A percentile compares a stretch with the other conserved stretches of the same genome.
Evolutionary conservation across 176 grass and related monocot species (phyloP).

Genomic region (Phoenix dactylifera): DNA sequence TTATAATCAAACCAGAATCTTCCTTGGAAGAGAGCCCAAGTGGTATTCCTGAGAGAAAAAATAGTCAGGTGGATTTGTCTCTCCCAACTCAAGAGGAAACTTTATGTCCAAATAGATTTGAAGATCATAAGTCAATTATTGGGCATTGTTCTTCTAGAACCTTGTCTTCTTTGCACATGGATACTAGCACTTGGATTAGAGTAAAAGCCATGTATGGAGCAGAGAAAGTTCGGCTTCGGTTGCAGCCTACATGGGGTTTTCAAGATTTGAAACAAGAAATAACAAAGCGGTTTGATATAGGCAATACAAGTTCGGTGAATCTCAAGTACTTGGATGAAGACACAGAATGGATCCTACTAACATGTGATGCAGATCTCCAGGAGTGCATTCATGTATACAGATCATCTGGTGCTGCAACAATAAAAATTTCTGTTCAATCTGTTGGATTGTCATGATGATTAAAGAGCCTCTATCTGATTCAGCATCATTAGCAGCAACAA

Average conservation of each 20-base stretch:
- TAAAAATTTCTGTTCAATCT: conserved; percentile 55
- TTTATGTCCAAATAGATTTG: conserved; percentile 23
- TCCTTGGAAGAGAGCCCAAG: conserved; percentile 20
- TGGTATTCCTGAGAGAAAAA: conserved; percentile 38
- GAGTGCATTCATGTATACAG: conserved; percentile 84
- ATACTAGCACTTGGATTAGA: conserved; percentile 42
- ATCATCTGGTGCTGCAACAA: conserved; percentile 51
- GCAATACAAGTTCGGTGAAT: conserved; percentile 37
- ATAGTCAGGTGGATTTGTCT: conserved; percentile 27
- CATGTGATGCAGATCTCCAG: conserved; percentile 87
- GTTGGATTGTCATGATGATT: neutral
- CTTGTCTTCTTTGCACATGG: conserved; percentile 20
- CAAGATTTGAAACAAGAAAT: conserved; percentile 74
- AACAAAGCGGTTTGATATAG: conserved; percentile 55
- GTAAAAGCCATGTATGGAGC: conserved; percentile 70
- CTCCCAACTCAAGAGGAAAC: conserved; percentile 27
- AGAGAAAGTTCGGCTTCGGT: conserved; percentile 68
- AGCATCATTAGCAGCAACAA: too few relatives aligned
- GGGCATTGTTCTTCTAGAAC: conserved; percentile 30
- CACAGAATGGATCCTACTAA: conserved; percentile 85
- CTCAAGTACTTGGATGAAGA: conserved; percentile 93
- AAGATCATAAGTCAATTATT: conserved; percentile 18
- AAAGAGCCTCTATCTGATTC: too few relatives aligned
- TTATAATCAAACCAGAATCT: conserved; percentile 25
- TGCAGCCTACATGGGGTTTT: conserved; percentile 53